Conservation (phyloP, 441 rosid species). For the Populus hybrid region DNA sequence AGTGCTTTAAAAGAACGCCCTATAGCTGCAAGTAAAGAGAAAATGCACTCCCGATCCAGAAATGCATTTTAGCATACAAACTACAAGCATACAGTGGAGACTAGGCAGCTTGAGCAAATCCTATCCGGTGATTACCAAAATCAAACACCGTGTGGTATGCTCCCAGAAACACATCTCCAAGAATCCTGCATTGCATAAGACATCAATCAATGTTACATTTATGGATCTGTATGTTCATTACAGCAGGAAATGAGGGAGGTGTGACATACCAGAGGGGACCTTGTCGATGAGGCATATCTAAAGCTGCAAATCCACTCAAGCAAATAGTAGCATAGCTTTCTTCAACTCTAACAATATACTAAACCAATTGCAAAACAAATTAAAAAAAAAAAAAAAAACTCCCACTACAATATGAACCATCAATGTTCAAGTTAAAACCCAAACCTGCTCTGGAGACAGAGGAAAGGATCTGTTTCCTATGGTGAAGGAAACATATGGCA, state of each 20-base stretch:
- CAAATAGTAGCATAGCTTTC: slow-evolving; percentile 34
- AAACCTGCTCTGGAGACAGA: slow-evolving; percentile 50
- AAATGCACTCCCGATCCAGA: not conserved
- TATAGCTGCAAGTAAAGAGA: not conserved
- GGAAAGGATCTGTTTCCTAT: slow-evolving; percentile 48
- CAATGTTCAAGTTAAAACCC: not conserved
- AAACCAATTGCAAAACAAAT: slow-evolving; percentile 1
- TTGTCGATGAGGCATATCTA: slow-evolving; percentile 41
- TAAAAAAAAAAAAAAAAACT: not conserved
- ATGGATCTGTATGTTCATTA: not conserved
- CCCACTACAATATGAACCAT: not conserved
- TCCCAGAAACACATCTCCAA: slow-evolving; percentile 52
- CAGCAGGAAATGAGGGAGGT: not conserved
- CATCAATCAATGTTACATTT: not conserved
- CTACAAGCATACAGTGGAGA: not conserved
- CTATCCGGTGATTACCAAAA: slow-evolving; percentile 44
- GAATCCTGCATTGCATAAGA: slow-evolving; percentile 45
- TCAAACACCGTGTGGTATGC: slow-evolving; percentile 67
- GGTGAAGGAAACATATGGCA: slow-evolving; percentile 50
- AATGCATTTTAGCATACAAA: not conserved
- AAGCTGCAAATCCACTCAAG: slow-evolving; percentile 48
- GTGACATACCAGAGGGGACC: slow-evolving; percentile 50
- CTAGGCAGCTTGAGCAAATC: slow-evolving; percentile 48
- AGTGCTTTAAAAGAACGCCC: not conserved
- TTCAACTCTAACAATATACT: slow-evolving; percentile 47